These are phyloP conservation scores for Mimosa bimucronata DNA, from an alignment of 306 rosid species.

Conservation along the genomic window DNA sequence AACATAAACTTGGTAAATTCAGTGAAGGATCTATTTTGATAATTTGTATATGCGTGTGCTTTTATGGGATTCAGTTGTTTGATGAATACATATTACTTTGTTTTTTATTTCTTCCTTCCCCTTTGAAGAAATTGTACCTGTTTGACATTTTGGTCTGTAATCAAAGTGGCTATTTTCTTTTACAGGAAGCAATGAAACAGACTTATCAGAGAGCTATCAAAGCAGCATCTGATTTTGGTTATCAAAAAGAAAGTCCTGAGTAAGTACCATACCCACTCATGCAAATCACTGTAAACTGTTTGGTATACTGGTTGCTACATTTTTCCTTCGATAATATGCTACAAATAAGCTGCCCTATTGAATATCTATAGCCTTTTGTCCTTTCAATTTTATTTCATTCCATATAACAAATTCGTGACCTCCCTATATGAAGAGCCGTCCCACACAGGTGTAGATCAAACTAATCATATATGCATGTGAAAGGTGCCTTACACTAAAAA, in stretches of 20 bases:
- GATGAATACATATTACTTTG: no score
- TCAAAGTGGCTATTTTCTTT: slow-evolving; percentile 8
- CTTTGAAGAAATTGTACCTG: background rate
- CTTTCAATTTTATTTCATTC: slow-evolving; percentile 2
- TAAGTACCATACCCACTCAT: slow-evolving; percentile 47
- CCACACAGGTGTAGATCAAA: background rate
- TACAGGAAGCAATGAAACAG: slow-evolving; percentile 88
- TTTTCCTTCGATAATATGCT: background rate
- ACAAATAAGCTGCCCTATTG: background rate
- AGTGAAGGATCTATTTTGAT: no score
- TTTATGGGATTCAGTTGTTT: no score
- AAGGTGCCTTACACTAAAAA: no score
- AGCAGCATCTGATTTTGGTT: slow-evolving; percentile 76
- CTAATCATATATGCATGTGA: no score
- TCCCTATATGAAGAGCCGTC: background rate
- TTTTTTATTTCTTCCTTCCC: background rate
- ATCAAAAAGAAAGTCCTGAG: slow-evolving; percentile 88
- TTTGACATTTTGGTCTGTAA: background rate
- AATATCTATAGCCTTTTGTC: background rate
- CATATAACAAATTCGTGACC: background rate
- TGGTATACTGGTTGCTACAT: background rate
- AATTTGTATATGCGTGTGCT: no score
- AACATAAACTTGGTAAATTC: no score
- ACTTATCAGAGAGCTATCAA: slow-evolving; percentile 83
- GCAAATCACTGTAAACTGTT: slow-evolving; percentile 7